Evolutionary conservation across 768 basidiomycete species (phyloP).

Genomic region (Phaeotremella skinneri): DNA sequence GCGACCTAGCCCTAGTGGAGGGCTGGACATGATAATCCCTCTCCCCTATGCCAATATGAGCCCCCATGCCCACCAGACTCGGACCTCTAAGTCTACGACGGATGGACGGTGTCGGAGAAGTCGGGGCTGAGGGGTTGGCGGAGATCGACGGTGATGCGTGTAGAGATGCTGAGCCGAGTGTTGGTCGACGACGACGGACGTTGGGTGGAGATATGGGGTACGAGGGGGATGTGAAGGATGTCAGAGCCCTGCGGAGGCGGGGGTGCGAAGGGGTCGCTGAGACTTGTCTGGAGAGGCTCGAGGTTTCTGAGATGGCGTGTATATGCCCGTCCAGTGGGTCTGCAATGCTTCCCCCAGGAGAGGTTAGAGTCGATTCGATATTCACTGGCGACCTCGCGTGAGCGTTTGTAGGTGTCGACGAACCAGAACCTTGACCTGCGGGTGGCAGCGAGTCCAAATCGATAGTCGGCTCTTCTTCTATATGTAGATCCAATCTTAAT

Average conservation of each 20-base stretch:
- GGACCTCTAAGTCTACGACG: constrained; percentile 15
- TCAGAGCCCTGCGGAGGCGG: constrained; percentile 20
- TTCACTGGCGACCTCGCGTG: neutral
- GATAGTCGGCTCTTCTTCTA: constrained; percentile 7
- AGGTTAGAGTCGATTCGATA: neutral
- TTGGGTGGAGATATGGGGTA: neutral
- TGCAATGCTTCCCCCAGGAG: too few species aligned
- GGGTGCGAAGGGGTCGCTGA: constrained; percentile 2
- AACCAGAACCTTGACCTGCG: constrained; percentile 12
- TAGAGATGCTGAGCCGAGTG: constrained; percentile 12
- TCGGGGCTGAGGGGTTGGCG: constrained; percentile 8
- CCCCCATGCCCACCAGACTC: constrained; percentile 9
- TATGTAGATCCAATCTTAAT: neutral
- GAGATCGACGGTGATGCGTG: constrained; percentile 9
- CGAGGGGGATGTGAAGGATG: constrained; percentile 6
- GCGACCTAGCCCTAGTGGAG: constrained; percentile 27
- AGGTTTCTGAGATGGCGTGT: constrained; percentile 9
- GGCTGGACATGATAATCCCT: constrained; percentile 6
- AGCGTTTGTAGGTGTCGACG: constrained; percentile 21
- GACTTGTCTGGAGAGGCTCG: neutral
- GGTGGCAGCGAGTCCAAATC: constrained; percentile 16
- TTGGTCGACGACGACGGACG: constrained; percentile 2
- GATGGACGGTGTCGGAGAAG: constrained; percentile 24
- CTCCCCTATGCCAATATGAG: neutral
- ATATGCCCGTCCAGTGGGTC: too few species aligned